Evolutionary conservation across 2,329 filamentous ascomycete species (phyloP).

Genomic region (Monilinia laxa): DNA sequence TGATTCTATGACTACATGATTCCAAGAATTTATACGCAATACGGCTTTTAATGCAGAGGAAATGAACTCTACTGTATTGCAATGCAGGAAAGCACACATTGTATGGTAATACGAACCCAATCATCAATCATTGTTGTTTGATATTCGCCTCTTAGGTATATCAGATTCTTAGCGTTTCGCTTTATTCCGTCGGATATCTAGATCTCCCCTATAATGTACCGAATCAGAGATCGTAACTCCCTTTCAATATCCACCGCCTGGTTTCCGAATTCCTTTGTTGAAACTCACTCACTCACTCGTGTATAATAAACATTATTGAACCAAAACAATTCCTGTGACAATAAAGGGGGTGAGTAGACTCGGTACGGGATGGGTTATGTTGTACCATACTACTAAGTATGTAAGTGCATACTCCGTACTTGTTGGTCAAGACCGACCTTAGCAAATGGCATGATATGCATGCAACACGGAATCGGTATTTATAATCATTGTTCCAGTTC

Average conservation of each 20-base stretch:
- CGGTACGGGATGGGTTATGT: background rate
- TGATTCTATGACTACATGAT: background rate
- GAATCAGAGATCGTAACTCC: background rate
- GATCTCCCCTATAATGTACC: background rate
- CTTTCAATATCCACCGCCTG: background rate
- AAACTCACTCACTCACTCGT: too few relatives aligned
- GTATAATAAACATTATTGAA: too few relatives aligned
- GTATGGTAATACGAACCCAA: slow-evolving; percentile 2
- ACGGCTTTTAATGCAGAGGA: background rate
- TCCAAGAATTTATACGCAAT: background rate
- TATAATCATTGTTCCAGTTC: background rate
- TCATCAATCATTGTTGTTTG: background rate
- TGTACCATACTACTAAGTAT: background rate
- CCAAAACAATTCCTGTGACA: too few relatives aligned
- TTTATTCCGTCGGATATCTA: slow-evolving; percentile 12
- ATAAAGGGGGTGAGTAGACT: background rate
- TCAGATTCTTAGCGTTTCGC: slow-evolving; percentile 2
- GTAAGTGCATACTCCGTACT: background rate
- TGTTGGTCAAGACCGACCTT: background rate
- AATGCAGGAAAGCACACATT: slow-evolving; percentile 1
- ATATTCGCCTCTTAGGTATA: background rate
- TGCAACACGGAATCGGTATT: background rate
- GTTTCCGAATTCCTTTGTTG: background rate
- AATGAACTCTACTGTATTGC: background rate
- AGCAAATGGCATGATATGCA: background rate